Base-by-base conservation (phyloP, 2,329 filamentous ascomycete genomes). In the Penicillium hordei region DNA sequence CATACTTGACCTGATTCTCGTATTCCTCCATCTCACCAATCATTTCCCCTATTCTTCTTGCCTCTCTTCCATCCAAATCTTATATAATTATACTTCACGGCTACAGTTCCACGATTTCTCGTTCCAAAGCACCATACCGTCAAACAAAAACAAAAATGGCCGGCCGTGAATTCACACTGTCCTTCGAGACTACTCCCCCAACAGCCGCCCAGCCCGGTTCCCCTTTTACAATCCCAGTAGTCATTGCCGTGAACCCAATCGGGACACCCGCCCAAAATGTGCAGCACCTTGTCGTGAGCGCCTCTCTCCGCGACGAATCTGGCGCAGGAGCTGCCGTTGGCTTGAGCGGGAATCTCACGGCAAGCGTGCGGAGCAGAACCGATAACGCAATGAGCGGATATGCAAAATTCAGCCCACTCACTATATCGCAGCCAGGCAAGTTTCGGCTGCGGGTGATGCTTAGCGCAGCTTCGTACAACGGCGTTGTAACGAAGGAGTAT, bases 391-490 rank as follows among this genome's bases (percentile, higher is more conserved):
- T 60, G 23, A 71, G 63, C 44, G 71, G 71, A 13, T 73, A 70
- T 46, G 71, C 70, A 25, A 65, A 63, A 21, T 69, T 73, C 45
- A 64, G 60, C 4, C 60, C 63, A 1, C 63, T 74, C 13, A 65
- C 59, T 2, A 70, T 74, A 55, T 60, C 64, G 4, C 62, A 60
- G 34, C 69, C 71, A 4, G 71, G 71, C 2, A 66, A 62, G 39
- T 74, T 72, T 42, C 65, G 65, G 1, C 38, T 74, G 44, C 68
- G 71, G 7, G 64, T 72, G n/a, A 72, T 72, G 65, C 57, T 73
- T 25, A 69, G 66, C 8, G 65, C 65, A 13, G 67, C 69, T 15
- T 70, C 70, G 1, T 55, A 58, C 23, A 65, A 65, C 29, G 71
- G 70, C 1, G 67, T 73, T 4, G 63, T 65, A 8, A 71, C 68